phyloP scores from a whole-genome alignment of 2,329 filamentous ascomycete genomes.

The Grosmannia huntii region DNA sequence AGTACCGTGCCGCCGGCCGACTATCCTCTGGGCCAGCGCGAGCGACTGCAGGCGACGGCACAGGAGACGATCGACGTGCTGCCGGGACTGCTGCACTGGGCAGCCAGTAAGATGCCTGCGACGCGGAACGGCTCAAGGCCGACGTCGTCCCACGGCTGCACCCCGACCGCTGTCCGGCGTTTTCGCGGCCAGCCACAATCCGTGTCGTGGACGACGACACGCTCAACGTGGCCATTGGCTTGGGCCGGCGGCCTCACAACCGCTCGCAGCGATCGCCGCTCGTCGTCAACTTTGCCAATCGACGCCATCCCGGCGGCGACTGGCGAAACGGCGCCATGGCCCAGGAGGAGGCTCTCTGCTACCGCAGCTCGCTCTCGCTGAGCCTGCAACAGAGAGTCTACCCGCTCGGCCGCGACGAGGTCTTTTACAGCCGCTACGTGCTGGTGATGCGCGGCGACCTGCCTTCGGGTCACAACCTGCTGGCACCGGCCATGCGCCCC shows the following conservation, averaged over 20 bases:
- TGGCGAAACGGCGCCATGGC: constrained; percentile 49
- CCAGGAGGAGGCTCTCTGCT: constrained; percentile 59
- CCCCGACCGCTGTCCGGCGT: constrained; percentile 27
- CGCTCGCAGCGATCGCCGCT: constrained; percentile 16
- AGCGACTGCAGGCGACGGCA: constrained; percentile 25
- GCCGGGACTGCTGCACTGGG: constrained; percentile 33
- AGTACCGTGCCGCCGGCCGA: background rate
- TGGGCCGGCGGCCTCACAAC: background rate
- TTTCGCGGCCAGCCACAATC: constrained; percentile 21
- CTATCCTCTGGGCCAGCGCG: background rate
- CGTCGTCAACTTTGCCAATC: constrained; percentile 55
- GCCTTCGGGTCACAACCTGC: constrained; percentile 8
- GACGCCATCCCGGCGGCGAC: constrained; percentile 44
- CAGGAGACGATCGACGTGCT: constrained; percentile 33
- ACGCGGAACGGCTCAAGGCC: constrained; percentile 24
- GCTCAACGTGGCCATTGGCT: constrained; percentile 38
- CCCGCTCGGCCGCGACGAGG: constrained; percentile 12
- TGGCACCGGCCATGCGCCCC: constrained; percentile 3
- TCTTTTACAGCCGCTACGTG: constrained; percentile 21
- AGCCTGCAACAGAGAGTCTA: constrained; percentile 26
- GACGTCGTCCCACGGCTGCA: constrained; percentile 18
- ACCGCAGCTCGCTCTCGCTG: constrained; percentile 41
- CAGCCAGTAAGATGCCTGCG: constrained; percentile 20
- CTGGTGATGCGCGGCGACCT: constrained; percentile 16
- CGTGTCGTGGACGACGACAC: constrained; percentile 43